These are phyloP conservation scores for Lathyrus oleraceus DNA, from an alignment of 306 rosid species.

Conservation along the genomic window DNA sequence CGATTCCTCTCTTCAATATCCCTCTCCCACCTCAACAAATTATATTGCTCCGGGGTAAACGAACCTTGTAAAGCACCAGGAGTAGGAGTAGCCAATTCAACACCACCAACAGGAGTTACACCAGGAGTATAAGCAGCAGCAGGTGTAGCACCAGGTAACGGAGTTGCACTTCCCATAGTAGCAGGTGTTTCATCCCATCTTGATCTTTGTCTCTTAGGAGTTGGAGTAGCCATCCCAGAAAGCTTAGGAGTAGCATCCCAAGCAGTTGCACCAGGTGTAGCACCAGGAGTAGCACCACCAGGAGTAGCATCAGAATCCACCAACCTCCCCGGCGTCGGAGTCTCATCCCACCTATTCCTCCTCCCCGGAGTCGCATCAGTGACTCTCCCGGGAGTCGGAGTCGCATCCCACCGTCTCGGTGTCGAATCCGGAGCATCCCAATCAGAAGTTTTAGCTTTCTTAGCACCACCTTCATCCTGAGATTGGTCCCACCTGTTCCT, in stretches of 20 bases:
- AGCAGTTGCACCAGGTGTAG: conserved; percentile 37
- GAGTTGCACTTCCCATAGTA: conserved; percentile 45
- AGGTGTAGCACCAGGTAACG: conserved; percentile 42
- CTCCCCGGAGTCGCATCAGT: conserved; percentile 39
- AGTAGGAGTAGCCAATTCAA: conserved; percentile 41
- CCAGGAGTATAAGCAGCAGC: conserved; percentile 42
- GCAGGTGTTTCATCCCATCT: conserved; percentile 49
- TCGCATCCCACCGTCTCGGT: conserved; percentile 44
- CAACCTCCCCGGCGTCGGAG: conserved; percentile 41
- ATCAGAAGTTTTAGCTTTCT: conserved; percentile 38
- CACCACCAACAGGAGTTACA: conserved; percentile 44
- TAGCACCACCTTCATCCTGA: conserved; percentile 30
- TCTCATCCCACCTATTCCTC: conserved; percentile 45
- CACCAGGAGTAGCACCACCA: conserved; percentile 41
- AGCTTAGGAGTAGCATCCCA: conserved; percentile 47
- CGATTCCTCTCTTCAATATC: conserved; percentile 49
- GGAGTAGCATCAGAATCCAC: conserved; percentile 45
- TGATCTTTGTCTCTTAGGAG: conserved; percentile 42
- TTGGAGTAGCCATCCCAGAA: conserved; percentile 41
- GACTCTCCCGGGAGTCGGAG: conserved; percentile 40
- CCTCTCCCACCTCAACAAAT: conserved; percentile 49
- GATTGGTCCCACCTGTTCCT: conserved; percentile 43
- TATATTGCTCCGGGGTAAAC: conserved; percentile 41
- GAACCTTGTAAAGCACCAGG: conserved; percentile 39
- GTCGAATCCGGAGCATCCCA: conserved; percentile 41